Percentiles rank a stretch among this genome's conserved stretches.
Conservation (phyloP, 441 rosid species). For the Sinapis alba region DNA sequence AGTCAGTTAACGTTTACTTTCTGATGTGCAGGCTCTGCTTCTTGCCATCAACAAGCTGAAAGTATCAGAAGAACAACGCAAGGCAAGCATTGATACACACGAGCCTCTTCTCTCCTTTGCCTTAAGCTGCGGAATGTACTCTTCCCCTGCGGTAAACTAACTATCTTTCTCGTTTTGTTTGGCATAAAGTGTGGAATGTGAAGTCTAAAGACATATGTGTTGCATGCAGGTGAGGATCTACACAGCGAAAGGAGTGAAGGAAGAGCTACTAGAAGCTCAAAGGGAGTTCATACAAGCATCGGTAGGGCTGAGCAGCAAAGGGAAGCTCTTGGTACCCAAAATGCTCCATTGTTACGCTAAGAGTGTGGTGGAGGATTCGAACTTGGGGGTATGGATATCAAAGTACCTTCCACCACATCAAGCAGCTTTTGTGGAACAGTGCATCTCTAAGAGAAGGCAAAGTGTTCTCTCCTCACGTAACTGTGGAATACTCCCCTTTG, state of each 20-base stretch:
- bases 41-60: constrained; percentile 85
- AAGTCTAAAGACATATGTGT: background rate
- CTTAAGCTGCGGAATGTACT: constrained; percentile 86
- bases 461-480: constrained; percentile 69
- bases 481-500: constrained; percentile 80
- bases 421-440: constrained; percentile 82
- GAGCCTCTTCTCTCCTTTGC: constrained; percentile 81
- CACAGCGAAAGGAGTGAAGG: constrained; percentile 69
- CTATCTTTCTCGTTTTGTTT: constrained; percentile 4
- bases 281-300: constrained; percentile 79
- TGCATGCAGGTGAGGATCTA: constrained; percentile 78
- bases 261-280: constrained; percentile 84
- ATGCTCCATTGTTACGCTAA: constrained; percentile 82
- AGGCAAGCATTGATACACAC: constrained; percentile 57
- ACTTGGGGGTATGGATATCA: constrained; percentile 82
- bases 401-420: constrained; percentile 80
- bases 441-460: constrained; percentile 72
- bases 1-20: constrained; percentile 11
- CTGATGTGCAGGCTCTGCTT: constrained; percentile 67
- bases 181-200: background rate
- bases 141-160: constrained; percentile 90
- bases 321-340: constrained; percentile 84
- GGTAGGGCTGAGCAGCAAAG: constrained; percentile 87
- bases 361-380: constrained; percentile 72
- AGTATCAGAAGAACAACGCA: constrained; percentile 75